These are phyloP conservation scores for Arthrobotrys entomopaga DNA, from an alignment of 2,329 filamentous ascomycete genomes.

Conservation along the genomic window DNA sequence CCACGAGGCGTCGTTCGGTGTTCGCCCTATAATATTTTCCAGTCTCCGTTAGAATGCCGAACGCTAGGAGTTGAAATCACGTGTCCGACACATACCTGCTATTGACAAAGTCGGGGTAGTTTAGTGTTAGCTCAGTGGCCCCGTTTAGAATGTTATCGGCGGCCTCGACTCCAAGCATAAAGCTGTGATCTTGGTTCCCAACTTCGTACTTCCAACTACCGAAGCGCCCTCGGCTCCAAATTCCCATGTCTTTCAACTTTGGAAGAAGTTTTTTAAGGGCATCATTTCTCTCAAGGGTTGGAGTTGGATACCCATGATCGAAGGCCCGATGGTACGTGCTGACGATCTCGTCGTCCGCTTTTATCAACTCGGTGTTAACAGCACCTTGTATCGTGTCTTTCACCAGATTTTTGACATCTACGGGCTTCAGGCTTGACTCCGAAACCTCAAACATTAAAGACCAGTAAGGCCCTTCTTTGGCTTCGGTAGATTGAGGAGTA, in stretches of 20 bases:
- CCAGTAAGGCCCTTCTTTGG: slow-evolving; percentile 95
- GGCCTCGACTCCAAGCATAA: slow-evolving; percentile 96
- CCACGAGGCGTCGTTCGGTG: slow-evolving; percentile 61
- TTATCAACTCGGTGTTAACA: slow-evolving; percentile 97
- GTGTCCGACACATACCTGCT: slow-evolving; percentile 59
- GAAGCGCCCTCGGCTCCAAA: slow-evolving; percentile 95
- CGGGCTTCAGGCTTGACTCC: slow-evolving; percentile 93
- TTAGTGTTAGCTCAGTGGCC: slow-evolving; percentile 88
- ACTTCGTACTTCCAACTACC: slow-evolving; percentile 98
- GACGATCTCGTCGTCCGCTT: slow-evolving; percentile 89
- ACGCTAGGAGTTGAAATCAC: background rate
- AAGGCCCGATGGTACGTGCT: slow-evolving; percentile 98
- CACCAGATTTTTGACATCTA: slow-evolving; percentile 84
- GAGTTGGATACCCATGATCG: slow-evolving; percentile 97
- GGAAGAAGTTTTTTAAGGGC: slow-evolving; percentile 92
- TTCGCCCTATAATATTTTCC: slow-evolving; percentile 59
- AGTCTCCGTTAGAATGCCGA: background rate
- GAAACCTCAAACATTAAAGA: slow-evolving; percentile 99
- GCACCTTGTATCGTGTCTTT: slow-evolving; percentile 94
- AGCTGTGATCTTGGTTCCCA: slow-evolving; percentile 77
- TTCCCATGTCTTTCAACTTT: slow-evolving; percentile 88
- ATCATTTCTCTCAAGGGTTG: slow-evolving; percentile 91
- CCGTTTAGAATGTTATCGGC: slow-evolving; percentile 90
- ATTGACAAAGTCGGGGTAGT: slow-evolving; percentile 97
- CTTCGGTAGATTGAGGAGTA: slow-evolving; percentile 76